Evolutionary conservation across 768 basidiomycete species (phyloP), one percentile per base, ranked within the genome.

Genomic region (Auriculariales sp.): DNA sequence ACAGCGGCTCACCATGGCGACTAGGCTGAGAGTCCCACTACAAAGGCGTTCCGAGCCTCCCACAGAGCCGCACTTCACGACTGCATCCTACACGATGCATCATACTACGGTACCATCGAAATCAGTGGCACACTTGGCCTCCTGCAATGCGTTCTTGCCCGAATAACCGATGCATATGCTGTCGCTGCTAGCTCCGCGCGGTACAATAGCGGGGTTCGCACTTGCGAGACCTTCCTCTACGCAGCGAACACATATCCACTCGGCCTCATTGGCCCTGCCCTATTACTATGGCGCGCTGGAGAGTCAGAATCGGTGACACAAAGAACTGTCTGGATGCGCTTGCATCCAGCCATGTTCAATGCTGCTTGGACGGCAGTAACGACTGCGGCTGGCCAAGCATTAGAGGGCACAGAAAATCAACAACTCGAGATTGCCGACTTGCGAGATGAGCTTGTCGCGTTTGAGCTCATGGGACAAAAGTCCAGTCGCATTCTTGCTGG

Each of bases 401-500:
- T 60, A 58, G 55, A 49, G 52, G 52, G 24, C 58, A 53, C 28
- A 54, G 53, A 36, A 62, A 34, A 53, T 66, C 22, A 50, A 36
- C 35, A 25, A 28, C 27, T 91, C 9, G 79, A 87, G 55, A 70
- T 93, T 14, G 69, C 72, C 5, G 86, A 93, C 60, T 62, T 92
- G 45, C 68, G 82, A 49, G 78, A 77, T 2, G 74, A 79, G 46
- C 56, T 90, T 35, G 86, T 85, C 53, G 71, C 79, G 4, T 94
- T 94, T 56, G 93, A 98, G 61, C 75, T 97, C 29, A 83, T 85
- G 70, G 94, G 94, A 2, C 88, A 88, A 3, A 84, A 79, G 59
- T 72, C 85, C 0, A 86, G 73, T 49, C 82, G 85, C 59, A 76
- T 92, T 10, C 49, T 76, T 27, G 56, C 57, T 27, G 65, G 68